phyloP scores from a whole-genome alignment of 140 eudicot species.

The Anethum foeniculum region DNA sequence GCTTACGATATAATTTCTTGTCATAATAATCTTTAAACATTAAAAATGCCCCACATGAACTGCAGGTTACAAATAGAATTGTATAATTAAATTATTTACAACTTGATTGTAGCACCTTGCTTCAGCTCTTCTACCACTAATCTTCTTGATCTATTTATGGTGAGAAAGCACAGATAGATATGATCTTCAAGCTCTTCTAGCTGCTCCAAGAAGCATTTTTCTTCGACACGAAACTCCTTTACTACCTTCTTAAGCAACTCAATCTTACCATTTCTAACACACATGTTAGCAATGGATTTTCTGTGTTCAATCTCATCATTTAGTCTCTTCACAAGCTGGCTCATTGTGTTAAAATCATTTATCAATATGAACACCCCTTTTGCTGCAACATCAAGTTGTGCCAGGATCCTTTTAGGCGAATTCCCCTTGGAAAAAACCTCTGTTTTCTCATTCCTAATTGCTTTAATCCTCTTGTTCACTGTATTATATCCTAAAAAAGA shows the following conservation, averaged over 20 bases:
- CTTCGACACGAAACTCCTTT: conserved; percentile 46
- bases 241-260: conserved; percentile 55
- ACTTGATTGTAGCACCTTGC: background rate
- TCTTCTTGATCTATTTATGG: conserved; percentile 76
- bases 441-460: background rate
- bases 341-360: conserved; percentile 75
- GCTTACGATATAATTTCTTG: no score
- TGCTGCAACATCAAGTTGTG: conserved; percentile 68
- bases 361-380: conserved; percentile 59
- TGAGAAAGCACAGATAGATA: conserved; percentile 64
- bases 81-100: background rate
- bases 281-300: conserved; percentile 46
- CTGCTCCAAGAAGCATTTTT: conserved; percentile 47
- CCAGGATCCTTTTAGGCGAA: conserved; percentile 28
- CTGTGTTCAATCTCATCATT: conserved; percentile 60
- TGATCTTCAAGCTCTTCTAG: conserved; percentile 75
- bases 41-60: background rate
- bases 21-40: no score
- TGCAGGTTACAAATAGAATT: background rate
- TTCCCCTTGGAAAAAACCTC: background rate
- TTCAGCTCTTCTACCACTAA: conserved; percentile 40
- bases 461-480: background rate
- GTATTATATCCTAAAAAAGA: conserved; percentile 20
- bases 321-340: conserved; percentile 54
- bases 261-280: conserved; percentile 32